Percentiles rank a stretch among this genome's conserved stretches.
These are phyloP conservation scores for Triadica sebifera DNA, from an alignment of 345 rosid species.

Conservation along the genomic window DNA sequence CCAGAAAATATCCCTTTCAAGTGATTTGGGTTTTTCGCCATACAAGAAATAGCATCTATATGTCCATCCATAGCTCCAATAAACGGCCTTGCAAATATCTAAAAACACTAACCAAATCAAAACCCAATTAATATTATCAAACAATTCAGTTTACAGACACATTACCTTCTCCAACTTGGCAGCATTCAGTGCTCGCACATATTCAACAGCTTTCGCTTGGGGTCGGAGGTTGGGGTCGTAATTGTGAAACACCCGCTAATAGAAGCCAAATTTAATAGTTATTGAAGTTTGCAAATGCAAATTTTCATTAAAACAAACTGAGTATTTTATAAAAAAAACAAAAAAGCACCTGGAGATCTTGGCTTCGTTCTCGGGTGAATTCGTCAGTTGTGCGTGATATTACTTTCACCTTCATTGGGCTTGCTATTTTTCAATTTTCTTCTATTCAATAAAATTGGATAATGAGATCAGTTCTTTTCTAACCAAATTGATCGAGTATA, in stretches of 20 bases:
- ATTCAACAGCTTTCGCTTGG: conserved; percentile 84
- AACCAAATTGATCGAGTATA: no score
- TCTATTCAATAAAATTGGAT: neutral
- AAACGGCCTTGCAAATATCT: conserved; percentile 94
- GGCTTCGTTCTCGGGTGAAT: conserved; percentile 94
- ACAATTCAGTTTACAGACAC: neutral
- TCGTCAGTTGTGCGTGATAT: conserved; percentile 84
- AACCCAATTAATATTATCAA: neutral
- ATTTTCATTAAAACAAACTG: neutral
- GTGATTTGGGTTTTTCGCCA: conserved; percentile 93
- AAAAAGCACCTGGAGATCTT: conserved; percentile 74
- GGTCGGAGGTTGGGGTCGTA: conserved; percentile 77
- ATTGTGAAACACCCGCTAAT: conserved; percentile 82
- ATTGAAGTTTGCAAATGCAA: neutral
- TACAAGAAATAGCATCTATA: conserved; percentile 74
- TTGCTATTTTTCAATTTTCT: neutral
- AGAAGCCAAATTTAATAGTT: neutral
- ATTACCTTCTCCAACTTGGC: conserved; percentile 86
- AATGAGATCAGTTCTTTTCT: no score
- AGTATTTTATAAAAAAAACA: neutral
- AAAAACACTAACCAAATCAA: conserved; percentile 7
- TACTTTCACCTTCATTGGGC: conserved; percentile 68
- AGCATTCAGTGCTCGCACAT: conserved; percentile 84
- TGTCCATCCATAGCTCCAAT: conserved; percentile 97
- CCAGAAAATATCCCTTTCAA: conserved; percentile 87